A percentile compares a stretch with the other conserved stretches of the same genome.
These are phyloP conservation scores for Chalciporus pseudorubinellus DNA, from an alignment of 768 basidiomycete genomes.

Conservation along the genomic window DNA sequence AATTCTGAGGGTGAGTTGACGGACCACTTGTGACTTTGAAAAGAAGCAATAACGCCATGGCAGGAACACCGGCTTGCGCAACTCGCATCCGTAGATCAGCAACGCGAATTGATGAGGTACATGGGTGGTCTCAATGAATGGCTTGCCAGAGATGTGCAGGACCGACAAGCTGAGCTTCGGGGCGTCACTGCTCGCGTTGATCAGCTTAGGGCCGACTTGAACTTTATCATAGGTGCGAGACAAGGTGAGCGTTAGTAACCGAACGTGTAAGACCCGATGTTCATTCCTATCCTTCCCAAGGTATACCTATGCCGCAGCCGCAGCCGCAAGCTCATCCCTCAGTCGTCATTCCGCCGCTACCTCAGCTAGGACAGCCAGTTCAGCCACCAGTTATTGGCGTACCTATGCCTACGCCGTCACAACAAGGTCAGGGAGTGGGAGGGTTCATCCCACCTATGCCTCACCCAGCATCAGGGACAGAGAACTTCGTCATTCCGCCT, in stretches of 20 bases:
- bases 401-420: background rate
- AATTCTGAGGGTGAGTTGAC: conserved; percentile 54
- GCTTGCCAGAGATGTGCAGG: conserved; percentile 74
- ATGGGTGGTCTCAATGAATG: conserved; percentile 75
- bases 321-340: conserved; percentile 1
- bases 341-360: conserved; percentile 1
- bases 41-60: conserved; percentile 6
- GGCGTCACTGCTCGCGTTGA: conserved; percentile 64
- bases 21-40: background rate
- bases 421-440: conserved; percentile 6
- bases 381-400: background rate
- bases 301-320: conserved; percentile 27
- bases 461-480: background rate
- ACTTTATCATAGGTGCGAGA: conserved; percentile 42
- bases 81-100: conserved; percentile 72
- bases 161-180: conserved; percentile 72
- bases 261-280: background rate
- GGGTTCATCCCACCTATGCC: conserved; percentile 11
- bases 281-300: conserved; percentile 10
- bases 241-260: conserved; percentile 30
- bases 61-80: conserved; percentile 79
- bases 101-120: conserved; percentile 77
- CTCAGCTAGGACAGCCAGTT: conserved; percentile 8
- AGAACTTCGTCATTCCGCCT: conserved; percentile 14
- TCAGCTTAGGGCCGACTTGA: conserved; percentile 42